phyloP scores from a whole-genome alignment of 2,329 filamentous ascomycete species.

The Chrysoporthe puriensis region DNA sequence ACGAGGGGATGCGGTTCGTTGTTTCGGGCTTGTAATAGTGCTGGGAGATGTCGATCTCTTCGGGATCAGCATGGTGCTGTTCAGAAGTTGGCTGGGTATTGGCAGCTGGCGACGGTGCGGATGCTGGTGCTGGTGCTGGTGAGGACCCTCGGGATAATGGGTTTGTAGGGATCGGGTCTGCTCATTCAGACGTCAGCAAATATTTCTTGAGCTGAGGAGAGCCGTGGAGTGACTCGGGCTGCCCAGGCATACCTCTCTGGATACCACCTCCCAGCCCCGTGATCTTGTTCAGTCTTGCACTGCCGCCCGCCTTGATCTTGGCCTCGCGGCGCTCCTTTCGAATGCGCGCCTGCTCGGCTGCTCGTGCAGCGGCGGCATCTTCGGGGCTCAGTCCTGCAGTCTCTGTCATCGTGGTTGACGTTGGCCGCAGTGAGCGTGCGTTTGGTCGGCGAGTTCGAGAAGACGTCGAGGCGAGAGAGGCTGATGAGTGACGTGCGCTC shows the following conservation, averaged over 20 bases:
- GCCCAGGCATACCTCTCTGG: constrained; percentile 44
- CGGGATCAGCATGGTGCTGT: constrained; percentile 63
- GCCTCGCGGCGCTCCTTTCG: constrained; percentile 80
- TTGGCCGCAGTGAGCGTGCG: background rate
- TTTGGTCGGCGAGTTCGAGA: background rate
- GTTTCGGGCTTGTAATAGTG: constrained; percentile 66
- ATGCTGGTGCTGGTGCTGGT: constrained; percentile 35
- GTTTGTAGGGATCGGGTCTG: constrained; percentile 23
- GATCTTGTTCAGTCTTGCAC: constrained; percentile 73
- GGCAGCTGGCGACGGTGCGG: constrained; percentile 32
- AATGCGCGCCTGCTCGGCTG: constrained; percentile 69
- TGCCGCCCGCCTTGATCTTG: constrained; percentile 74
- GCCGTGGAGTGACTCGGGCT: background rate
- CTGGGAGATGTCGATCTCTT: constrained; percentile 78
- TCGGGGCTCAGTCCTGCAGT: constrained; percentile 41
- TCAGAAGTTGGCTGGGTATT: constrained; percentile 38
- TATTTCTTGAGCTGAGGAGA: background rate
- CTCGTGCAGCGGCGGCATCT: constrained; percentile 53
- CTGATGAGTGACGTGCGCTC: constrained; percentile 10
- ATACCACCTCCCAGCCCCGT: constrained; percentile 68
- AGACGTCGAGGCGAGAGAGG: background rate
- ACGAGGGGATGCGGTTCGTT: constrained; percentile 42
- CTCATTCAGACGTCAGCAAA: constrained; percentile 1
- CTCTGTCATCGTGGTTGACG: constrained; percentile 45
- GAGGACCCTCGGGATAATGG: constrained; percentile 37